Evolutionary conservation across 768 basidiomycete species (phyloP).

Genomic region (Macrolepiota dolichaula): DNA sequence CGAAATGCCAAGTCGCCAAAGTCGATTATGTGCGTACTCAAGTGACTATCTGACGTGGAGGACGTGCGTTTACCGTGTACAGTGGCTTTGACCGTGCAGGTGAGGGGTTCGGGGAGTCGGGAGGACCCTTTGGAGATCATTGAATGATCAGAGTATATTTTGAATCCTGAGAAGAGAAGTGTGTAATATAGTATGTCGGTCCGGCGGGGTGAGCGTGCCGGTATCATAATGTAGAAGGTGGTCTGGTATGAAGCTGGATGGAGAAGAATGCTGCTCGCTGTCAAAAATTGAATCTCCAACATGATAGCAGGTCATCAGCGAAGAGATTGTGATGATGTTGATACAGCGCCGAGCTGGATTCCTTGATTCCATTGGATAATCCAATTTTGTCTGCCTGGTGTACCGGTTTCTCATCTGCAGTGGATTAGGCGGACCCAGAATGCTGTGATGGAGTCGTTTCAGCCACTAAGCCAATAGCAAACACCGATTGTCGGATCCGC

Average conservation of each 20-base stretch:
- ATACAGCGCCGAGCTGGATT: constrained; percentile 6
- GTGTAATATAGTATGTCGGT: neutral
- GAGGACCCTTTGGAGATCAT: neutral
- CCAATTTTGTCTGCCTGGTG: constrained; percentile 1
- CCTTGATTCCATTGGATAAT: neutral
- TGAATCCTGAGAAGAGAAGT: neutral
- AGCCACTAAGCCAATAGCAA: neutral
- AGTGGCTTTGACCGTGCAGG: neutral
- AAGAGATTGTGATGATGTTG: constrained; percentile 3
- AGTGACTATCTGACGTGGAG: too few relatives aligned
- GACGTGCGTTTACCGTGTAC: too few relatives aligned
- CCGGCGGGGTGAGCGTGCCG: neutral
- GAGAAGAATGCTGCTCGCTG: neutral
- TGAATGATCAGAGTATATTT: neutral
- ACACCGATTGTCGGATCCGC: constrained; percentile 6
- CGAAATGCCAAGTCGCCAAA: too few relatives aligned
- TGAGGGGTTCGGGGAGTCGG: neutral
- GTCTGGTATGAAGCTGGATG: constrained; percentile 8
- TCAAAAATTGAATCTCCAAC: neutral
- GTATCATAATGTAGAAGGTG: neutral
- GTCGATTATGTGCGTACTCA: too few relatives aligned
- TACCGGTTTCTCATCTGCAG: constrained; percentile 3
- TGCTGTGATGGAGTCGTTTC: constrained; percentile 6
- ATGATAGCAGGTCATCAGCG: constrained; percentile 6
- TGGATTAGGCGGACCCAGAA: neutral